Conservation (phyloP, 2,329 filamentous ascomycete species). For the Lizonia empirigonia region DNA sequence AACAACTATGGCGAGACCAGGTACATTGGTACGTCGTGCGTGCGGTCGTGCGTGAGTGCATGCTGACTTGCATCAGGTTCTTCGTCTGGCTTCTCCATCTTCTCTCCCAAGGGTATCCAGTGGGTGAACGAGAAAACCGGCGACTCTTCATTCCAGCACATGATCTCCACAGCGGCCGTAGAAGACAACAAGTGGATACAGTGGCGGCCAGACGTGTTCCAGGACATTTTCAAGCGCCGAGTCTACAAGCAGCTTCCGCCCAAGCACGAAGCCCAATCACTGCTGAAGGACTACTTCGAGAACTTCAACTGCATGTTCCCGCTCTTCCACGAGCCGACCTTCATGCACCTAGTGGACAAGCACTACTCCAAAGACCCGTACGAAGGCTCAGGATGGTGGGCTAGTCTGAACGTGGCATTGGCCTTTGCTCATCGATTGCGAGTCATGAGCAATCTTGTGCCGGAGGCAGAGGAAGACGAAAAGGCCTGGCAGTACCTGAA, state of each 20-base stretch:
- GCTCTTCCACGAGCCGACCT: conserved; percentile 94
- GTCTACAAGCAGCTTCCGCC: conserved; percentile 83
- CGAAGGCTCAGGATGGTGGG: conserved; percentile 97
- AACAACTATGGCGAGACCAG: conserved; percentile 93
- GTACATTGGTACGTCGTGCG: conserved; percentile 75
- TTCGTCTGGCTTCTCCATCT: conserved; percentile 97
- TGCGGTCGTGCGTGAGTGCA: too few relatives aligned
- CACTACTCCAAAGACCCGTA: conserved; percentile 94
- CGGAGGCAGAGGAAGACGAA: conserved; percentile 87
- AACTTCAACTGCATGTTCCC: conserved; percentile 99
- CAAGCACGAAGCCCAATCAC: conserved; percentile 83
- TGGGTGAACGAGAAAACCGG: conserved; percentile 99
- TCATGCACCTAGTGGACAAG: conserved; percentile 94
- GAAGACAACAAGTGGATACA: conserved; percentile 96
- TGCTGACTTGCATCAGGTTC: conserved; percentile 65
- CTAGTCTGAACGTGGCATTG: conserved; percentile 88
- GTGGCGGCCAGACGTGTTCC: conserved; percentile 98
- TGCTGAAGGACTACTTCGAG: conserved; percentile 93
- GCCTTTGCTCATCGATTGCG: conserved; percentile 92
- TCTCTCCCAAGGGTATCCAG: conserved; percentile 95
- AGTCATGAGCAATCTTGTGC: conserved; percentile 92
- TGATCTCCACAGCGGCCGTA: conserved; percentile 85
- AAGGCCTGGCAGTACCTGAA: conserved; percentile 96
- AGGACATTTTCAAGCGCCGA: conserved; percentile 84
- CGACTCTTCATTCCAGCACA: conserved; percentile 91